phyloP scores from a whole-genome alignment of 116 monocot species.

The Trichopus zeylanicus region DNA sequence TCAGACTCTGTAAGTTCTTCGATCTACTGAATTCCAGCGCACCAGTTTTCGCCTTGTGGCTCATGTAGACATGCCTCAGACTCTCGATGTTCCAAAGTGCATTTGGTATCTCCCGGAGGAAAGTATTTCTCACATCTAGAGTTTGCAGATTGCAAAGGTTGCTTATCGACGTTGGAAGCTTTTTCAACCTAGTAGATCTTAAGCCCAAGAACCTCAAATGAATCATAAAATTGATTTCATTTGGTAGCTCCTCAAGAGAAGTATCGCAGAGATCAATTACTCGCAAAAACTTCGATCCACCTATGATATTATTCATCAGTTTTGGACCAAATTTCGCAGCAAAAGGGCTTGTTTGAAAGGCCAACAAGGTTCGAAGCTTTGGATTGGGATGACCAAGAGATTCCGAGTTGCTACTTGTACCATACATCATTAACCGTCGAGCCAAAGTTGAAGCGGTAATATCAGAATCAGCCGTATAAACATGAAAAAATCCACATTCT shows the following conservation, averaged over 20 bases:
- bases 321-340: neutral
- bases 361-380: neutral
- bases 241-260: neutral
- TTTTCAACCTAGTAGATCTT: neutral
- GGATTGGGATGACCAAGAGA: neutral
- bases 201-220: slow-evolving; percentile 16
- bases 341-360: too few relatives aligned
- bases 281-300: slow-evolving; percentile 15
- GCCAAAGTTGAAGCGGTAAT: neutral
- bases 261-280: slow-evolving; percentile 12
- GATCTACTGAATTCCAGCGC: neutral
- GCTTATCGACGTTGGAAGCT: slow-evolving; percentile 9
- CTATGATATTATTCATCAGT: too few relatives aligned
- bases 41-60: neutral
- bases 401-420: neutral
- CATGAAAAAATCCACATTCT: slow-evolving; percentile 7
- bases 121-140: slow-evolving; percentile 22
- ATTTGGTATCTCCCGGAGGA: slow-evolving; percentile 6
- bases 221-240: neutral
- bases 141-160: slow-evolving; percentile 21
- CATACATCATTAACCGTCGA: neutral
- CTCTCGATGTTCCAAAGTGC: slow-evolving; percentile 11
- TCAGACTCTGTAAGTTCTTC: neutral
- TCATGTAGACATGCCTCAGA: slow-evolving; percentile 7
- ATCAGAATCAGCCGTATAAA: neutral